Base-by-base conservation (phyloP, 345 rosid genomes). In the Lepidium didymum region DNA sequence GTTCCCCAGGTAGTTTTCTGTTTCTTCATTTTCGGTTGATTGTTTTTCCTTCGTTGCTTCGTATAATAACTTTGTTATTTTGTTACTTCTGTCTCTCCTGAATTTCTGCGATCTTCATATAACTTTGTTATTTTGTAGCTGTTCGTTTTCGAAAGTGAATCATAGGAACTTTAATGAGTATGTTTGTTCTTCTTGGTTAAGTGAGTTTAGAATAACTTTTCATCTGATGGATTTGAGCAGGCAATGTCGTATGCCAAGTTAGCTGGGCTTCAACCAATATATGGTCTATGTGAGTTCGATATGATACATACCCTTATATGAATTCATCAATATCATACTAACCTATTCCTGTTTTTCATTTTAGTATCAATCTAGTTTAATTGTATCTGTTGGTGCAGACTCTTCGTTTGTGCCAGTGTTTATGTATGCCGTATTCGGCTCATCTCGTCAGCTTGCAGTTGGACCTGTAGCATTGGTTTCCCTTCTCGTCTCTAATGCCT, bases 391-490 rank as follows among this genome's bases (percentile, higher is more conserved):
- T 71, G 70, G 54, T 75, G 77, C 74, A 94, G 99, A 94, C 74
- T 79, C 90, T 70, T 91, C 96, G 52, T 91, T 94, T 77, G 82
- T 94, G 71, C 99, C 97, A 7, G 79, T 94, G 62, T 87, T 89
- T 79, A 80, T 89, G 65, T 89, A 94, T 74, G 88, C 86, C 14
- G 40, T 91, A 44, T 94, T 94, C 43, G 99, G 99, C 45, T 91
- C 99, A 6, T 94, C 99, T 33, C 95, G 97, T 34, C 97, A 94
- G 83, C 90, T 94, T 76, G 99, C 99, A 44, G 59, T 91, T 70
- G 99, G 99, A 76, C 99, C 99, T 45, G 99, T 94, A 53, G 99
- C 97, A 23, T 85, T 94, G 85, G 97, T 94, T 73, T 94, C 99
- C 71, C 91, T 94, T 56, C 93, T 94, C 10, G 96, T 94, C 69